Conservation (phyloP, 306 rosid species). For the Parietaria judaica region DNA sequence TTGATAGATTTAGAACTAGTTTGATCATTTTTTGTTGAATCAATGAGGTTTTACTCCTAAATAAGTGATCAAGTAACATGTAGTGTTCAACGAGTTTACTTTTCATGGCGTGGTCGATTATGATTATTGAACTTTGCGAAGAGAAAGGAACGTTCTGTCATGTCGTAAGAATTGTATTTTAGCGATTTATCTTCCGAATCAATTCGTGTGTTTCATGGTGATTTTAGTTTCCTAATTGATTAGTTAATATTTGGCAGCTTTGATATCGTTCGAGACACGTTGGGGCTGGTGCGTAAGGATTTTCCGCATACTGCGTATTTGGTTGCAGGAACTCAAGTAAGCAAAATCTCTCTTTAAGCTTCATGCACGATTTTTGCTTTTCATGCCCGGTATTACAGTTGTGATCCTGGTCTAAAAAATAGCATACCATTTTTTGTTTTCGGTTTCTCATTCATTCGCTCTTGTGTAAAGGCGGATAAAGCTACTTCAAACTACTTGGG, state of each 20-base stretch:
- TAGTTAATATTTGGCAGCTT: conserved; percentile 45
- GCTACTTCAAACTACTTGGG: conserved; percentile 75
- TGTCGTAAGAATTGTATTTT: too few relatives aligned
- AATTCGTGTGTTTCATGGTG: background rate
- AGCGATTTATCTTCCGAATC: too few relatives aligned
- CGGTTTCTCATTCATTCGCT: background rate
- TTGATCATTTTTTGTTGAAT: too few relatives aligned
- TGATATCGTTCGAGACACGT: conserved; percentile 63
- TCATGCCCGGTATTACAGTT: background rate
- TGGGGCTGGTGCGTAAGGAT: conserved; percentile 69
- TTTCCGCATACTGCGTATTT: conserved; percentile 76
- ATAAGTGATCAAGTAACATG: too few relatives aligned
- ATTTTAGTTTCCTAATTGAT: background rate
- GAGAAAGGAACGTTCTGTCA: too few relatives aligned
- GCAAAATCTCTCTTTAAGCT: conserved; percentile 5
- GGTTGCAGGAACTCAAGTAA: conserved; percentile 90
- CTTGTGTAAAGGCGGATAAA: conserved; percentile 63
- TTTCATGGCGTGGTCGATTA: too few relatives aligned
- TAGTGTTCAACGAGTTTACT: too few relatives aligned
- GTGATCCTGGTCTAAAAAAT: too few relatives aligned
- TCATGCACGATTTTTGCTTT: background rate
- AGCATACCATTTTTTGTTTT: background rate
- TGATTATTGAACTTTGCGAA: too few relatives aligned
- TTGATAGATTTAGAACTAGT: too few relatives aligned
- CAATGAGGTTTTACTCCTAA: too few relatives aligned